Evolutionary conservation across 441 rosid species (phyloP), one percentile per base, ranked within the genome.

Genomic region (Pelargonium myrrhifolium): DNA sequence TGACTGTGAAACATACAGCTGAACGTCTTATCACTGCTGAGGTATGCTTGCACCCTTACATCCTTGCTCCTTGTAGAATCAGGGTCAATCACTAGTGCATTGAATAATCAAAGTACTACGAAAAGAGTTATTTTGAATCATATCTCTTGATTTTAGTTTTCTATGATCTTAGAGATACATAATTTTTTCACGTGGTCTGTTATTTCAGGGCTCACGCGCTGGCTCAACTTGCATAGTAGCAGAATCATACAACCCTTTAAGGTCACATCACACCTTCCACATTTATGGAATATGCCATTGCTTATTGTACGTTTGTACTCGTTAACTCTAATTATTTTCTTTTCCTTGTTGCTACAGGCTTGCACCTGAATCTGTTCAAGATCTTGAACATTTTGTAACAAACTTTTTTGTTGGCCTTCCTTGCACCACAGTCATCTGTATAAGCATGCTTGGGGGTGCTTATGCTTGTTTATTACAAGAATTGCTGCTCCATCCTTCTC

Each of bases 381-480:
- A 84, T 73, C 84, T 95, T 82, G 89, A 85, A 72, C 75, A 82
- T 63, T 84, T 83, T 75, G 92, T 86, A 39, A 74, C 68, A 64
- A 79, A 81, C 6, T 90, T 90, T 79, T 89, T 82, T 76, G 70
- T 14, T 56, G 72, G 70, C 75, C 91, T 92, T 76, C 89, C 99
- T 69, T 80, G 72, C 70, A 77, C 93, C 35, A 71, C 96, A 62
- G 69, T 87, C 68, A 76, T 92, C 69, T 89, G 98, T 69, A 75
- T 90, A 76, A 87, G 96, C 80, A 72, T 90, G 71, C 82, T 95
- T 51, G 90, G 90, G 55, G 89, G 80, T 71, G 71, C 75, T 64
- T 87, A 72, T 67, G 80, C 83, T 64, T 73, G 65, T 70, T 77
- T 95, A 70, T 78, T 95, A 55, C 82, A 75, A 80, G 89, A 87